Evolutionary conservation across 208 protist genomes (phyloP), one percentile per base, ranked within the genome.

Genomic region (Acanthamoeba royreba): DNA sequence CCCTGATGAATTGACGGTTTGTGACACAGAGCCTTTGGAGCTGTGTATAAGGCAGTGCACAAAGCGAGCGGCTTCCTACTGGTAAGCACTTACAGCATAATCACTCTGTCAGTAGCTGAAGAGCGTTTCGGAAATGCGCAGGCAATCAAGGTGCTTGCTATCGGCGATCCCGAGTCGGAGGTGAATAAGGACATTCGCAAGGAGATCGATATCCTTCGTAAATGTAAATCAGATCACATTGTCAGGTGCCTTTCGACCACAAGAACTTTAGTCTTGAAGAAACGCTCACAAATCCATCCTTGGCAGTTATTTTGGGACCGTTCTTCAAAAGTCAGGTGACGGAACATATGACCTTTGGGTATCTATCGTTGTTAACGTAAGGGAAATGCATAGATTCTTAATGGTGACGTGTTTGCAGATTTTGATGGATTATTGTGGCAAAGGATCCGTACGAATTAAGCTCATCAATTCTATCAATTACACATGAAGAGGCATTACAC

Each of bases 391-490:
- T 69, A 31, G 58, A 5, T n/a, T n/a, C n/a, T n/a, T n/a, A n/a
- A n/a, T n/a, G n/a, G n/a, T n/a, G n/a, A n/a, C n/a, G n/a, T n/a
- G n/a, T n/a, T 1, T 0, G 63, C 33, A 89, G 81, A 91, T 91
- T 28, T 25, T 91, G 33, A 91, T 91, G 85, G 85, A 91, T n/a
- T 91, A 74, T 40, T 91, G 85, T 40, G 53, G 85, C 53, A 91
- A 91, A 28, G 85, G 85, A 13, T 91, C 85, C 19, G 85, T 91
- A 91, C 43, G 42, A 3, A 19, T 81, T n/a, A n/a, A n/a, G n/a
- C 40, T 40, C 2, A 2, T 22, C 22, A 19, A 8, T n/a, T 81
- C 40, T 43, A 81, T 81, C 69, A 33, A 1, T 69, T 31, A 1
- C 33, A 69, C 28, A 69, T 69, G 58, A 69, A 35, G 7, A 35